Percentiles rank a stretch among this genome's conserved stretches.
Evolutionary conservation across 1,139 yeast species (phyloP).

Genomic region (Saccharomyces hybrid): DNA sequence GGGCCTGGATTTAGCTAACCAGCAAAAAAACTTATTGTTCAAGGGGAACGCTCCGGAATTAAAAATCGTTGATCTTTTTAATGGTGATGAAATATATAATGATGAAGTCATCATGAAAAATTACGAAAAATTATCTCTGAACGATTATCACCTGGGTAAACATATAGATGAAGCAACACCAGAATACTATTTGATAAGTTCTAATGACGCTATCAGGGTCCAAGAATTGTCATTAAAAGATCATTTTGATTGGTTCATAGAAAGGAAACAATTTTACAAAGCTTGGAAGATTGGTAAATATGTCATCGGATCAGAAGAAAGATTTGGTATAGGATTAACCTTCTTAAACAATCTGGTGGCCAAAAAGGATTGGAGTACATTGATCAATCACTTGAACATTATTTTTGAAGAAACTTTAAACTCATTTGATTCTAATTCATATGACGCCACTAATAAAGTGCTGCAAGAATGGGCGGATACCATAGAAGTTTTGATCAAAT

Average conservation of each 20-base stretch:
- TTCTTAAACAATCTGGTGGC: constrained; percentile 53
- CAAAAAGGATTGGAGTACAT: constrained; percentile 43
- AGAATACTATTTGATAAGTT: constrained; percentile 63
- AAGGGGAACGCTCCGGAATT: constrained; percentile 56
- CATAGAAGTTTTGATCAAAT: constrained; percentile 47
- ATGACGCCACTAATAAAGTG: constrained; percentile 32
- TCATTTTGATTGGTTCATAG: constrained; percentile 64
- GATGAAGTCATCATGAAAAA: constrained; percentile 70
- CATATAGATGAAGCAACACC: constrained; percentile 35
- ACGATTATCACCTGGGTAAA: constrained; percentile 65
- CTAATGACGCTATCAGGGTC: constrained; percentile 75
- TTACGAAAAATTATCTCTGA: constrained; percentile 57
- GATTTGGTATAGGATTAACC: constrained; percentile 54
- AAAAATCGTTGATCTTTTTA: constrained; percentile 52
- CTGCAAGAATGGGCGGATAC: constrained; percentile 60
- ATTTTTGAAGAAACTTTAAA: neutral
- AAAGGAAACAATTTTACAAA: constrained; percentile 45
- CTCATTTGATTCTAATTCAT: neutral
- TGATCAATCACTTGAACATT: neutral
- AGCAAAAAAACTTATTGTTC: constrained; percentile 10
- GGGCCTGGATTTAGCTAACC: constrained; percentile 32
- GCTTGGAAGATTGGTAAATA: constrained; percentile 75
- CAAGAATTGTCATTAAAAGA: constrained; percentile 62
- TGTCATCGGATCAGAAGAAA: constrained; percentile 42
- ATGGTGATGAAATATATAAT: constrained; percentile 72